These are phyloP conservation scores for Colletotrichum australisinense DNA, from an alignment of 2,329 filamentous ascomycete genomes.

Conservation along the genomic window DNA sequence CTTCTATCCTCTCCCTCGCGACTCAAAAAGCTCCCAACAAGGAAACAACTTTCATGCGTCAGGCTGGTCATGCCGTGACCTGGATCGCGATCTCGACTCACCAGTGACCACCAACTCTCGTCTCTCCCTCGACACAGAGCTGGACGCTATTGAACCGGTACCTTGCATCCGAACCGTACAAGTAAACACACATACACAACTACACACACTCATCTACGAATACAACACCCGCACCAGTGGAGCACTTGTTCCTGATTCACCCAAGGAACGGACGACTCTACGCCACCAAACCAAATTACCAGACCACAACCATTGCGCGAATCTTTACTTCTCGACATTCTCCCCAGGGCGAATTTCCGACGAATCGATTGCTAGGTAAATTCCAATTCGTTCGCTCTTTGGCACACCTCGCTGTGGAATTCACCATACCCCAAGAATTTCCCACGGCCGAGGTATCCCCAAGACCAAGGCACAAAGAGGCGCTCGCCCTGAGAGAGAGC, in stretches of 20 bases:
- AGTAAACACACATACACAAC: not conserved
- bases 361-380: not conserved
- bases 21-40: not conserved
- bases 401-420: constrained; percentile 9
- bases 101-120: not conserved
- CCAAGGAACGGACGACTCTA: constrained; percentile 20
- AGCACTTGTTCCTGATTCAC: constrained; percentile 31
- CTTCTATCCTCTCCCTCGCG: constrained; percentile 4
- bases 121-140: constrained; percentile 19
- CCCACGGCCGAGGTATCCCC: not conserved
- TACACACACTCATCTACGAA: not conserved
- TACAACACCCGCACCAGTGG: not conserved
- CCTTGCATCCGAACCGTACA: constrained; percentile 2
- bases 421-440: not conserved
- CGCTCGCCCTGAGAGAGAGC: constrained; percentile 19
- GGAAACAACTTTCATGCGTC: not conserved
- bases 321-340: constrained; percentile 1
- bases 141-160: not conserved
- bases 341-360: not conserved
- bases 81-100: constrained; percentile 22
- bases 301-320: not conserved
- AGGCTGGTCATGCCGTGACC: constrained; percentile 13
- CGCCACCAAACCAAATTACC: constrained; percentile 10
- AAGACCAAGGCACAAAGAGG: constrained; percentile 8
- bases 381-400: not conserved